A percentile compares a stretch with the other conserved stretches of the same genome.
Conservation (phyloP, 768 basidiomycete genomes). For the Trichaptum fuscoviolaceum region DNA sequence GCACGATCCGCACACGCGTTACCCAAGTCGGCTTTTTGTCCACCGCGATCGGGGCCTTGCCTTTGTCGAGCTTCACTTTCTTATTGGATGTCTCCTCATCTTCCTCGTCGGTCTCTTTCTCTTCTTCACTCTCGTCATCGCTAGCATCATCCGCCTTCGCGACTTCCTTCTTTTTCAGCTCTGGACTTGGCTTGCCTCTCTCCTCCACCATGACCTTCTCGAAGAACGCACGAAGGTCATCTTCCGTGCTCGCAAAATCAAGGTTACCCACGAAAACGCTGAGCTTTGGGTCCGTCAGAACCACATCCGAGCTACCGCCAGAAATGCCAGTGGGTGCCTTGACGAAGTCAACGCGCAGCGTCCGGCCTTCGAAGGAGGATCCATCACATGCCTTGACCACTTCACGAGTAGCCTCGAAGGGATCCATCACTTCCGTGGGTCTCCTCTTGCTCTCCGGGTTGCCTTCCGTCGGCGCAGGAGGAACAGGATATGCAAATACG, state of each 20-base stretch:
- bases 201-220: constrained; percentile 71
- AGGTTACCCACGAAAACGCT: constrained; percentile 91
- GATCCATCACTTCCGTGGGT: constrained; percentile 46
- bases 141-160: background rate
- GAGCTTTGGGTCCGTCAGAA: constrained; percentile 64
- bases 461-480: constrained; percentile 27
- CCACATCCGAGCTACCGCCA: constrained; percentile 12
- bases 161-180: too few species aligned
- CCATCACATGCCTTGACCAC: constrained; percentile 62
- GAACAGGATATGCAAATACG: constrained; percentile 73
- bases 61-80: constrained; percentile 6
- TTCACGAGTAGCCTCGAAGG: constrained; percentile 60
- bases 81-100: constrained; percentile 23
- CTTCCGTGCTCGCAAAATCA: constrained; percentile 88
- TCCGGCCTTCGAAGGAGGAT: constrained; percentile 67
- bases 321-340: constrained; percentile 28
- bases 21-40: constrained; percentile 56
- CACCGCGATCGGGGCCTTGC: constrained; percentile 3
- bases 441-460: constrained; percentile 48
- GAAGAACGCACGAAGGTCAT: constrained; percentile 83
- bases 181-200: constrained; percentile 47
- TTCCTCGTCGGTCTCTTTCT: constrained; percentile 12
- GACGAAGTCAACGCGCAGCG: constrained; percentile 74
- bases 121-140: background rate
- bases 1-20: constrained; percentile 77